These are phyloP conservation scores for Sporisorium reilianum DNA, from an alignment of 1,284 basidiomycete species.

Conservation along the genomic window DNA sequence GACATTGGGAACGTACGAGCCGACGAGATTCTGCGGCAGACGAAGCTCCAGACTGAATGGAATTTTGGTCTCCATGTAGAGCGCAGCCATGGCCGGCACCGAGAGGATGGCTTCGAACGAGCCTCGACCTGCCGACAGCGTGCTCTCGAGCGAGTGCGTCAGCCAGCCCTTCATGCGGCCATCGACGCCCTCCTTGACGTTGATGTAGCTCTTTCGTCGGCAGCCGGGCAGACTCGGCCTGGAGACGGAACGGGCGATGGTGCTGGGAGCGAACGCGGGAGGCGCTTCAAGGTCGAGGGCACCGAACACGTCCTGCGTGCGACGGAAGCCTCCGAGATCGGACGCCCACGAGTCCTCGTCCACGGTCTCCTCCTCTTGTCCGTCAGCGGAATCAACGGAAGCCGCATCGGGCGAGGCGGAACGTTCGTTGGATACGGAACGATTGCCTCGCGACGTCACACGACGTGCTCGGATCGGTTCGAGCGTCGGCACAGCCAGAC, in stretches of 20 bases:
- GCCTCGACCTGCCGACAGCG: slow-evolving; percentile 25
- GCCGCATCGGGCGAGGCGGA: slow-evolving; percentile 14
- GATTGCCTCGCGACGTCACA: slow-evolving; percentile 22
- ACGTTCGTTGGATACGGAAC: slow-evolving; percentile 18
- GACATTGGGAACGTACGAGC: slow-evolving; percentile 30
- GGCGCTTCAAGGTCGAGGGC: slow-evolving; percentile 32
- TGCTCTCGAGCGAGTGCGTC: slow-evolving; percentile 43
- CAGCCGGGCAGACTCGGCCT: slow-evolving; percentile 19
- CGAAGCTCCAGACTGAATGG: slow-evolving; percentile 52
- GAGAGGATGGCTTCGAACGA: slow-evolving; percentile 49
- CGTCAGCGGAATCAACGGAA: slow-evolving; percentile 15
- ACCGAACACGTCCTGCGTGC: slow-evolving; percentile 46
- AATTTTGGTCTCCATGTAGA: slow-evolving; percentile 55
- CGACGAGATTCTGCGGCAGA: slow-evolving; percentile 31
- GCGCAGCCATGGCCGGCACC: slow-evolving; percentile 49
- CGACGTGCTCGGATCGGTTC: slow-evolving; percentile 35
- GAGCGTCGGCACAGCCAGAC: slow-evolving; percentile 44
- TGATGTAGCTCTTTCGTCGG: slow-evolving; percentile 50
- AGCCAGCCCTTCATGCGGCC: slow-evolving; percentile 54
- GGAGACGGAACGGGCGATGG: slow-evolving; percentile 18
- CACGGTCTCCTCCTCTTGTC: slow-evolving; percentile 27
- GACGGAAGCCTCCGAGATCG: slow-evolving; percentile 44
- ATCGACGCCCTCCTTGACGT: slow-evolving; percentile 53
- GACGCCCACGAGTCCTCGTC: slow-evolving; percentile 50
- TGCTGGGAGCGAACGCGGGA: slow-evolving; percentile 17